Evolutionary conservation across 176 grass and related monocot species (phyloP).

Genomic region (Oryza rufipogon): DNA sequence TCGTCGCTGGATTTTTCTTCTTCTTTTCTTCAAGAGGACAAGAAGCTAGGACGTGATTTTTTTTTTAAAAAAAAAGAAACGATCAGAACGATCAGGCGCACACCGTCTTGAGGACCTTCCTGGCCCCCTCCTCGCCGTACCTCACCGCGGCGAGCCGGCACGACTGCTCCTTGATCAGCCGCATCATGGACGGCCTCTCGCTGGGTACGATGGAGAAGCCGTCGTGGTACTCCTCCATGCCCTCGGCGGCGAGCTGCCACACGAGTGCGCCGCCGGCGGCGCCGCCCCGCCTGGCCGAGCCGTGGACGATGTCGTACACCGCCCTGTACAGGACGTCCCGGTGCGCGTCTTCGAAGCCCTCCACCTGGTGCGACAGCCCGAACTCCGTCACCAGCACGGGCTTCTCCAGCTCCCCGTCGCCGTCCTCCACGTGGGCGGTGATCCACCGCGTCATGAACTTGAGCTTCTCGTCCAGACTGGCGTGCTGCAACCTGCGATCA

Average conservation of each 20-base stretch:
- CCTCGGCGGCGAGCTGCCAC: slow-evolving; percentile 84
- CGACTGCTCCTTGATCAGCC: slow-evolving; percentile 79
- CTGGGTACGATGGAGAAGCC: slow-evolving; percentile 75
- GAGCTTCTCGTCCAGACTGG: slow-evolving; percentile 66
- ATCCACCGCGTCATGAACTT: slow-evolving; percentile 74
- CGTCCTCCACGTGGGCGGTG: slow-evolving; percentile 81
- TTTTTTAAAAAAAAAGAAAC: neutral
- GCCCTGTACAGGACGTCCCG: slow-evolving; percentile 71
- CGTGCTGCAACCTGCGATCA: slow-evolving; percentile 57
- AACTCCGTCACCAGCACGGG: slow-evolving; percentile 89
- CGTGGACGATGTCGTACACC: slow-evolving; percentile 68
- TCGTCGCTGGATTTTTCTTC: slow-evolving; percentile 19
- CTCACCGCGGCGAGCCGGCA: slow-evolving; percentile 66
- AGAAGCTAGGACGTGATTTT: neutral
- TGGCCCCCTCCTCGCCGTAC: slow-evolving; percentile 33
- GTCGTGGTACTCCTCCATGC: slow-evolving; percentile 77
- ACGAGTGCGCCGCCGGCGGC: slow-evolving; percentile 70
- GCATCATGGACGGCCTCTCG: slow-evolving; percentile 62
- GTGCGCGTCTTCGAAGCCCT: slow-evolving; percentile 70
- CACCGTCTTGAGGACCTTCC: slow-evolving; percentile 37
- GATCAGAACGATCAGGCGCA: slow-evolving; percentile 44
- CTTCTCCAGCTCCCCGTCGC: slow-evolving; percentile 71
- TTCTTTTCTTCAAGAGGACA: neutral
- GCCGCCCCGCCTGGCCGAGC: slow-evolving; percentile 59
- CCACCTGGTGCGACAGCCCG: slow-evolving; percentile 59